A percentile compares a stretch with the other conserved stretches of the same genome.
These are phyloP conservation scores for Rosa chinensis DNA, from an alignment of 306 rosid genomes.

Conservation along the genomic window DNA sequence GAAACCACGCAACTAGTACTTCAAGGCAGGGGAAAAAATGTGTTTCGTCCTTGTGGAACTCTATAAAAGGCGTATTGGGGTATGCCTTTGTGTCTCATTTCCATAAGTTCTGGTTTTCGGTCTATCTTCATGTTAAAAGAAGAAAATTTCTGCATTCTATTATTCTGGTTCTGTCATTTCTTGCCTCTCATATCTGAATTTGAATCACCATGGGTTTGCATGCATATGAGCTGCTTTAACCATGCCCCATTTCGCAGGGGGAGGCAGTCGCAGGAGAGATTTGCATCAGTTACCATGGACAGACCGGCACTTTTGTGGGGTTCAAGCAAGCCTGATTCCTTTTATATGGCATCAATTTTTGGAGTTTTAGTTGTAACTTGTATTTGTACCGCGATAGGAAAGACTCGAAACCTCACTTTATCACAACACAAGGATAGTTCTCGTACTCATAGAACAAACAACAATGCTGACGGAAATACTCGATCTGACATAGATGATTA, in stretches of 20 bases:
- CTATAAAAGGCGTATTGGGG: constrained; percentile 67
- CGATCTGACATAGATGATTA: neutral
- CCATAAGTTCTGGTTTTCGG: neutral
- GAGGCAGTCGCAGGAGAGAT: constrained; percentile 53
- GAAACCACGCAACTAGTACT: constrained; percentile 23
- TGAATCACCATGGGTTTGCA: constrained; percentile 17
- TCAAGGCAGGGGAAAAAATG: constrained; percentile 37
- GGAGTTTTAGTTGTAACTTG: constrained; percentile 42
- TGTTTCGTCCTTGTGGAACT: constrained; percentile 50
- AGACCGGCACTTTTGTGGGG: constrained; percentile 38
- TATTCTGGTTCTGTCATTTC: neutral
- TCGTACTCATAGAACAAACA: constrained; percentile 22
- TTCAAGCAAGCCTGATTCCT: constrained; percentile 36
- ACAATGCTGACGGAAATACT: neutral
- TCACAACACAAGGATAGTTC: constrained; percentile 29
- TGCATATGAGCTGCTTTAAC: constrained; percentile 3
- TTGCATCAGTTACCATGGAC: constrained; percentile 59
- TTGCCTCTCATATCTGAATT: neutral
- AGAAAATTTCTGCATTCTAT: neutral
- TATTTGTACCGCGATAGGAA: constrained; percentile 40
- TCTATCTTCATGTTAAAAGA: neutral
- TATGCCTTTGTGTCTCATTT: constrained; percentile 32
- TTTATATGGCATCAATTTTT: constrained; percentile 29
- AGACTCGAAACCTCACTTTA: constrained; percentile 25
- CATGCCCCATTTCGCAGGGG: constrained; percentile 43